Conservation (phyloP, 257 asterid species). For the Sherardia arvensis region DNA sequence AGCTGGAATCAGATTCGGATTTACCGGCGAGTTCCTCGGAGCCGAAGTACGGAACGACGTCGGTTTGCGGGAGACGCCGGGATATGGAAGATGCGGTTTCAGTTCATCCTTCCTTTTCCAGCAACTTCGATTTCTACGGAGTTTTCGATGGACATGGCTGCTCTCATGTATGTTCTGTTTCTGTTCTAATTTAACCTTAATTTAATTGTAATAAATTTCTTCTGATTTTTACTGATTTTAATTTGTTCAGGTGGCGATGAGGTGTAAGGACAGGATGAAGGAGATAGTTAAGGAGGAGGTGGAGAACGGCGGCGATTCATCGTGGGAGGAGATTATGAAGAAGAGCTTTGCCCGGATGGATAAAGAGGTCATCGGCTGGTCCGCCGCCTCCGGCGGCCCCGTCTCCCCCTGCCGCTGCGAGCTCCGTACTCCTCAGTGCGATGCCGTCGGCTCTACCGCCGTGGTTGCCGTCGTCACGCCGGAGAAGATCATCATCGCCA, state of each 20-base stretch:
- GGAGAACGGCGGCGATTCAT: constrained; percentile 23
- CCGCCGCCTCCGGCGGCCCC: constrained; percentile 12
- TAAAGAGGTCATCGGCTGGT: constrained; percentile 47
- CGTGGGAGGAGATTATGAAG: constrained; percentile 55
- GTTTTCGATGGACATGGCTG: constrained; percentile 99
- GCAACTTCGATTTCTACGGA: constrained; percentile 54
- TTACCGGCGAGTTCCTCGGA: neutral
- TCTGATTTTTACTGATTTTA: neutral
- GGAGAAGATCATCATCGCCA: constrained; percentile 64
- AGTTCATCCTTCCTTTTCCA: constrained; percentile 36
- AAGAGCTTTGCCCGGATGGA: constrained; percentile 71
- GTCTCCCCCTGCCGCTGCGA: constrained; percentile 70
- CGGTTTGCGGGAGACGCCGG: constrained; percentile 79
- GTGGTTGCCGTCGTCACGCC: constrained; percentile 74
- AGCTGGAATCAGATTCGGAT: neutral
- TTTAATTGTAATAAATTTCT: no score
- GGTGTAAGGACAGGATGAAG: constrained; percentile 85
- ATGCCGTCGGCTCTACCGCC: constrained; percentile 97
- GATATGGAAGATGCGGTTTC: constrained; percentile 96
- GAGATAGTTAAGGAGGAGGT: constrained; percentile 65
- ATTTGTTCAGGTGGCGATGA: constrained; percentile 61
- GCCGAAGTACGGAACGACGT: constrained; percentile 57
- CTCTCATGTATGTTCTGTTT: constrained; percentile 56
- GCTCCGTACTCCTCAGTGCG: constrained; percentile 80
- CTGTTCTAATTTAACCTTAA: no score